Percentiles rank a stretch among this genome's conserved stretches.
phyloP scores from a whole-genome alignment of 2,329 filamentous ascomycete species.

The Colletotrichum lentis region DNA sequence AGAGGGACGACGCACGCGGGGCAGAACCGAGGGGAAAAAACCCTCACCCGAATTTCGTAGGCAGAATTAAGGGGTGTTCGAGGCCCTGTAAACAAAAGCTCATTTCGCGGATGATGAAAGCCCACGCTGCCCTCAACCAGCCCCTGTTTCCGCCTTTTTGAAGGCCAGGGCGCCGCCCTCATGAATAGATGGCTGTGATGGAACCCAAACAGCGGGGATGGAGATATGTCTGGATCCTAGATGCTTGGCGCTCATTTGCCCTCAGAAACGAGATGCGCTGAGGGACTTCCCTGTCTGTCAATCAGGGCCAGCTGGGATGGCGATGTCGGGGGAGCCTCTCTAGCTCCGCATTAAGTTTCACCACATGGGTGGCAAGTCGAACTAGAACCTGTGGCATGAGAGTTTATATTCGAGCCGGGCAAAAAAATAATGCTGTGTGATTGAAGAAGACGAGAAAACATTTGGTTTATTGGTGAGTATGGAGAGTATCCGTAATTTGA shows the following conservation, averaged over 20 bases:
- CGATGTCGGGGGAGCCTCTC: slow-evolving; percentile 5
- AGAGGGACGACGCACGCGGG: slow-evolving; percentile 18
- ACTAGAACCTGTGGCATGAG: not conserved
- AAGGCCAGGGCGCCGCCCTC: not conserved
- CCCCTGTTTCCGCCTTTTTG: not conserved
- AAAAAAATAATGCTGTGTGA: slow-evolving; percentile 2
- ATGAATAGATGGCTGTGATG: slow-evolving; percentile 5
- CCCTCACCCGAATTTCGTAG: slow-evolving; percentile 13
- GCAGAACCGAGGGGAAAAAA: slow-evolving; percentile 7
- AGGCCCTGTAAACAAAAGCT: slow-evolving; percentile 21
- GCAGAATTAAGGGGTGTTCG: slow-evolving; percentile 33
- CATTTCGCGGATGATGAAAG: slow-evolving; percentile 22
- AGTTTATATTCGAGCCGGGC: not conserved
- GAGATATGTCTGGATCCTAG: slow-evolving; percentile 4
- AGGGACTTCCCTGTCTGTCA: slow-evolving; percentile 16
- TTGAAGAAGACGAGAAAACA: slow-evolving; percentile 11
- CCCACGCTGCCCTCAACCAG: slow-evolving; percentile 5
- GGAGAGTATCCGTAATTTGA: not conserved
- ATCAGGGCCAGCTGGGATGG: slow-evolving; percentile 13
- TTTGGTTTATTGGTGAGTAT: not conserved
- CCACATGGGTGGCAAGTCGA: slow-evolving; percentile 8
- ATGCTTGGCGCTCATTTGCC: slow-evolving; percentile 18
- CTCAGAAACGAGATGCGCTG: not conserved
- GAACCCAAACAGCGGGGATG: slow-evolving; percentile 8
- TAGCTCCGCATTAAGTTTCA: slow-evolving; percentile 30